Base-by-base conservation (phyloP, 73 alveolate species). In the Paramecium sexaurelia region DNA sequence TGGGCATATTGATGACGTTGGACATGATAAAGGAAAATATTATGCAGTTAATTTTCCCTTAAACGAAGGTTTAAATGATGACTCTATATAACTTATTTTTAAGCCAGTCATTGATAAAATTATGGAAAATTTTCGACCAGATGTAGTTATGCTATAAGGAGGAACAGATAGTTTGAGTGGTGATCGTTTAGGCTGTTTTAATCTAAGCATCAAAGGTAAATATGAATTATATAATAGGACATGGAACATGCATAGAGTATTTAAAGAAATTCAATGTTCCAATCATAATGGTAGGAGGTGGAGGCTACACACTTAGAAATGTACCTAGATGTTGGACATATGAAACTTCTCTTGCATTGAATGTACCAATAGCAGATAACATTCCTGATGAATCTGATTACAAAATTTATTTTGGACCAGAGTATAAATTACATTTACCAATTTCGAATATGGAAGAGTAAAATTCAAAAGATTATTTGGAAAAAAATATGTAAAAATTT, bases 301-400 rank as follows among this genome's bases (percentile, higher is more conserved):
- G 99, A 7, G 99, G 99, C 5, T 98, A 98, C 84, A 97, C 99
- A 11, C 88, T 98, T 41, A 95, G 99, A 55, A 98, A 98, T 92
- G 99, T 98, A 2, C 98, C 99, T 4, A 92, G 99, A 75, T 97
- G 99, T 82, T 98, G 99, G 99, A 94, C 99, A 27, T 96, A 97
- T 92, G 99, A 98, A 92, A 97, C 99, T 9, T 94, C 98, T 0
- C 92, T 95, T 19, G 94, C 96, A 2, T 91, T 97, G 29, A 97
- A 96, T 55, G 89, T 85, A 35, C 98, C 95, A 55, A 82, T 98
- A 5, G 95, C 93, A 29, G 97, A 97, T 92, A 95, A 95, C 55
- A 96, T 97, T 93, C 99, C 99, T 24, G 94, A 93, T 32, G 97
- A 96, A 45, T 85, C 86, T 71, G 97, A 95, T 55, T 95, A 91